Percentiles rank a stretch among this genome's conserved stretches.
Conservation (phyloP, 768 basidiomycete genomes). For the Coprinopsis strossmayeri region DNA sequence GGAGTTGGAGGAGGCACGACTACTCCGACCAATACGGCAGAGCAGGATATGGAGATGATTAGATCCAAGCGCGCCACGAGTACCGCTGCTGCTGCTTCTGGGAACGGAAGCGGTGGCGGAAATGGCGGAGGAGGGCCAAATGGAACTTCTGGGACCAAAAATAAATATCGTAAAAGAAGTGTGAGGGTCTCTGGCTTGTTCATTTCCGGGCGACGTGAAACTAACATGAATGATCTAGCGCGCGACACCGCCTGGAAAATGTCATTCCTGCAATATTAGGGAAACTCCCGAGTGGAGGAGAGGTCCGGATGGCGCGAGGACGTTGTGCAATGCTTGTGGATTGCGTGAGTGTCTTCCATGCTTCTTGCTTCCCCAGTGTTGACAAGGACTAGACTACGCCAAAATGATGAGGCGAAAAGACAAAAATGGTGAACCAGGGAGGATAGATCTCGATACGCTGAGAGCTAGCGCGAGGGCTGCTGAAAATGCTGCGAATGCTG, state of each 20-base stretch:
- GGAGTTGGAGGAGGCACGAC: no score
- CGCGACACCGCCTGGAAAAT: conserved; percentile 80
- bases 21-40: no score
- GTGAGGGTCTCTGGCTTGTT: conserved; percentile 39
- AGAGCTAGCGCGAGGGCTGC: conserved; percentile 66
- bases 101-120: background rate
- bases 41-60: conserved; percentile 83
- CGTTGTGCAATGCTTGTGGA: conserved; percentile 81
- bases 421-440: conserved; percentile 64
- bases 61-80: conserved; percentile 75
- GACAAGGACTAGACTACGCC: conserved; percentile 55
- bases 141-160: conserved; percentile 57
- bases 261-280: conserved; percentile 81
- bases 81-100: conserved; percentile 37
- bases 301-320: conserved; percentile 79
- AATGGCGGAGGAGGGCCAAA: conserved; percentile 11
- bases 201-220: background rate
- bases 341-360: conserved; percentile 51
- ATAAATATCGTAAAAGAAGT: conserved; percentile 80
- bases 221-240: conserved; percentile 39
- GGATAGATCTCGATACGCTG: conserved; percentile 70
- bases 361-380: conserved; percentile 5
- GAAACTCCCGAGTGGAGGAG: conserved; percentile 89
- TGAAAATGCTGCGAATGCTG: conserved; percentile 32
- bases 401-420: conserved; percentile 78